A percentile compares a stretch with the other conserved stretches of the same genome.
Conservation (phyloP, 83 land plant genomes). For the Picea abies region DNA sequence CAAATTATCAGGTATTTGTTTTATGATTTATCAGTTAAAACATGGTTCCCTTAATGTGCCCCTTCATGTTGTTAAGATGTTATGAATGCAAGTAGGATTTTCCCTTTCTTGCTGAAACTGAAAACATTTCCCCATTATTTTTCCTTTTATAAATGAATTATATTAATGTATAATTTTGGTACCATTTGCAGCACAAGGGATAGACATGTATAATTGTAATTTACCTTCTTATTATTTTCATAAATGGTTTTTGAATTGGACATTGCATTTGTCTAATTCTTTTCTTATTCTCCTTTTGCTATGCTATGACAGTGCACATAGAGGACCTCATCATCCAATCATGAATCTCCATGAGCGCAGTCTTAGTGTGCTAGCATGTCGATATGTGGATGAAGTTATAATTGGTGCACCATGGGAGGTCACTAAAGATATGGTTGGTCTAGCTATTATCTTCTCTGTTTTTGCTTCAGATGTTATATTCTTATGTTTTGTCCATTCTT, state of each 20-base stretch:
- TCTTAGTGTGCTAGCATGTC: too few species aligned
- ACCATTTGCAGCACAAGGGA: neutral
- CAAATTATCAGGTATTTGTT: slow-evolving; percentile 71
- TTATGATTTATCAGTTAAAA: neutral
- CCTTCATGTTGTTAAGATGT: neutral
- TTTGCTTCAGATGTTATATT: neutral
- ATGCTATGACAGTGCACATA: slow-evolving; percentile 51
- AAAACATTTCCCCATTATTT: neutral
- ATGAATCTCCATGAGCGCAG: too few species aligned
- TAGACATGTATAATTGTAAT: neutral
- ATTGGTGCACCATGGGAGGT: too few species aligned
- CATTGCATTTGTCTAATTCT: neutral
- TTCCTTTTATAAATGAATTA: neutral
- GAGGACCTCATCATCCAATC: slow-evolving; percentile 36
- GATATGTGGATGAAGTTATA: too few species aligned
- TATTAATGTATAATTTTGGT: neutral
- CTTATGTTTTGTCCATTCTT: neutral
- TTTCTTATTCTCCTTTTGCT: neutral
- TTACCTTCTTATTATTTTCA: neutral
- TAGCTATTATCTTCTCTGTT: neutral
- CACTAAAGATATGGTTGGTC: neutral
- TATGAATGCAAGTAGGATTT: neutral
- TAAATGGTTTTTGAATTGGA: neutral
- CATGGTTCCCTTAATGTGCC: neutral
- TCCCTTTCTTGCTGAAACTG: neutral